A percentile compares a stretch with the other conserved stretches of the same genome.
phyloP scores from a whole-genome alignment of 331 rosid species.

The Acacia pycnantha region DNA sequence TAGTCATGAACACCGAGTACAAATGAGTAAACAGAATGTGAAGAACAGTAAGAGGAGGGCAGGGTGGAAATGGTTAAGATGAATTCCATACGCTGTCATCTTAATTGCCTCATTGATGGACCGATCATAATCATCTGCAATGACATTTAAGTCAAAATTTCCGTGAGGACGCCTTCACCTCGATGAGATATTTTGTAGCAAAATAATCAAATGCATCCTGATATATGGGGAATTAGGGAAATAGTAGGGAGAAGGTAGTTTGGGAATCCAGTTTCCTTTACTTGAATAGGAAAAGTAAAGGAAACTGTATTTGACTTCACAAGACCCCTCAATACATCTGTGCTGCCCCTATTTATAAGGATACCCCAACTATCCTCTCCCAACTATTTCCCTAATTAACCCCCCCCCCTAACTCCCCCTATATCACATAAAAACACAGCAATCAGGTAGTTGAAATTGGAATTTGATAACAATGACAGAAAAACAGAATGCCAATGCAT shows the following conservation, averaged over 20 bases:
- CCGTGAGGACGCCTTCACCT: slow-evolving; percentile 24
- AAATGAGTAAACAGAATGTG: not conserved
- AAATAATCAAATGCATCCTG: slow-evolving; percentile 3
- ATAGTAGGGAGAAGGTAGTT: not conserved
- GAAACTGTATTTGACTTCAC: not conserved
- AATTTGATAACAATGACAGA: not conserved
- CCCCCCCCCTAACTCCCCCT: not conserved
- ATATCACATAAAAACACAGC: not conserved
- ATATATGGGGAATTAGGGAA: not conserved
- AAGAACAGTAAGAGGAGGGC: not conserved
- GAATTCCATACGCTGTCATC: slow-evolving; percentile 76
- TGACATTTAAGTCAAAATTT: slow-evolving; percentile 29
- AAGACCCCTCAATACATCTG: not conserved
- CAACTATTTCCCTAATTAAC: not conserved
- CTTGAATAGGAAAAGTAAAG: not conserved
- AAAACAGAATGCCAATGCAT: not conserved
- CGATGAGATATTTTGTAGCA: slow-evolving; percentile 1
- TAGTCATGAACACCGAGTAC: slow-evolving; percentile 15
- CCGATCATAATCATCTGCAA: slow-evolving; percentile 94
- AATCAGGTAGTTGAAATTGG: not conserved
- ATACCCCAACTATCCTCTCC: not conserved
- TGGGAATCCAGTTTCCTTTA: not conserved
- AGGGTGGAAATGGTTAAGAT: slow-evolving; percentile 2
- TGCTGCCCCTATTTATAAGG: not conserved
- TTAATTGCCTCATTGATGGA: slow-evolving; percentile 98